Conservation (phyloP, 768 basidiomycete genomes). For the Rossbeevera mucosa region DNA sequence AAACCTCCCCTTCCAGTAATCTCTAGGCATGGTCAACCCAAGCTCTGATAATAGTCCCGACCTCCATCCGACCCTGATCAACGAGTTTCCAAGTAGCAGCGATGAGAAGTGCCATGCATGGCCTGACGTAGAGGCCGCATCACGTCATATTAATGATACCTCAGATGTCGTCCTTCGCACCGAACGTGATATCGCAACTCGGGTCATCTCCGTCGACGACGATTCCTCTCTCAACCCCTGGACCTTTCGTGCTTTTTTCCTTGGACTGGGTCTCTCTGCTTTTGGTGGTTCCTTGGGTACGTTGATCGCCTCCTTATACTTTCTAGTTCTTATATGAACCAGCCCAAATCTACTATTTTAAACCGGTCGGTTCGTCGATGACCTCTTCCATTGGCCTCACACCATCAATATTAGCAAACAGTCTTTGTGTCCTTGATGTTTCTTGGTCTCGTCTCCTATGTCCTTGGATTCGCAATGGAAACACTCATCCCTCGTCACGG, state of each 20-base stretch:
- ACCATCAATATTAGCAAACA: constrained; percentile 39
- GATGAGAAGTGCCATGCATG: constrained; percentile 19
- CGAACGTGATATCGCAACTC: constrained; percentile 45
- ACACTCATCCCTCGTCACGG: constrained; percentile 42
- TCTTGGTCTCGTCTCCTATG: constrained; percentile 46
- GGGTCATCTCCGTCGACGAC: constrained; percentile 28
- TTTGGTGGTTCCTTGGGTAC: background rate
- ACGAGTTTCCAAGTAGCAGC: background rate
- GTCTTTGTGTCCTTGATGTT: constrained; percentile 51
- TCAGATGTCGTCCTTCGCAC: constrained; percentile 30
- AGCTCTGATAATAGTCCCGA: background rate
- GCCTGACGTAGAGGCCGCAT: constrained; percentile 29
- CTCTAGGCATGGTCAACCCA: constrained; percentile 4
- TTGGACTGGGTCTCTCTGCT: background rate
- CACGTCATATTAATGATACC: constrained; percentile 2
- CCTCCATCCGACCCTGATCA: background rate
- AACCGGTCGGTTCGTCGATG: constrained; percentile 35
- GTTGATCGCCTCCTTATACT: background rate
- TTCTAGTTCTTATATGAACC: background rate
- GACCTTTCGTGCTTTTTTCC: background rate
- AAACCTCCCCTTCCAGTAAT: background rate
- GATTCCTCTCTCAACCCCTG: background rate
- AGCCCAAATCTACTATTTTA: constrained; percentile 62
- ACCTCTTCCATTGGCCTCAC: background rate
- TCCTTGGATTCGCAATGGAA: constrained; percentile 45